These are phyloP conservation scores for Polyplosphaeria fusca DNA, from an alignment of 495 filamentous ascomycete species.

Conservation along the genomic window DNA sequence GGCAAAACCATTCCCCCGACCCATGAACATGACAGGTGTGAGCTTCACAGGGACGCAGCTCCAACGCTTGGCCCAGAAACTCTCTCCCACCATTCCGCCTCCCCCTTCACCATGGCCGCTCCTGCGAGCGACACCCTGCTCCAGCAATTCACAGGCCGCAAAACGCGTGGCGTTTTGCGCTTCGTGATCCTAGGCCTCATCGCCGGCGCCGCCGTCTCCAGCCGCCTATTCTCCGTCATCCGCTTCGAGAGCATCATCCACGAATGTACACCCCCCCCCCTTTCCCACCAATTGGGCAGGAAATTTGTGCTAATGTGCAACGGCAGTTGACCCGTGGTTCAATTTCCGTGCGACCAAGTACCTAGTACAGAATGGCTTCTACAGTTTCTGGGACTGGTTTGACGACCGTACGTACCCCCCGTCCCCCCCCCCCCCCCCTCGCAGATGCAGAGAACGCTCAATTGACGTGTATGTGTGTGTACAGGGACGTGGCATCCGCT, in stretches of 20 bases:
- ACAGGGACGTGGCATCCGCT: conserved; percentile 98
- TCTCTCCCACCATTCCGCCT: background rate
- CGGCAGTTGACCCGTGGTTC: conserved; percentile 99
- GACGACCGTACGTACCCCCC: conserved; percentile 73
- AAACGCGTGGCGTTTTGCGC: conserved; percentile 80
- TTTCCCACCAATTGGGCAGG: conserved; percentile 1
- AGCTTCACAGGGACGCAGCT: background rate
- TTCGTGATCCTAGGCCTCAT: conserved; percentile 90
- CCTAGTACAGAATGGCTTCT: conserved; percentile 92
- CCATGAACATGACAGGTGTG: conserved; percentile 24
- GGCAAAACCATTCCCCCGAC: background rate
- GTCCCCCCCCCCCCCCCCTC: background rate
- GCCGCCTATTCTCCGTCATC: conserved; percentile 98
- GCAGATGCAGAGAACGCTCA: conserved; percentile 8
- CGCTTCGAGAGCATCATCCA: conserved; percentile 99
- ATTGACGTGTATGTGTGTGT: conserved; percentile 8
- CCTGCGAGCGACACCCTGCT: conserved; percentile 53
- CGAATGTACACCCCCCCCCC: conserved; percentile 71
- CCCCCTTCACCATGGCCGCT: conserved; percentile 26
- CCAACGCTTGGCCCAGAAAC: conserved; percentile 7
- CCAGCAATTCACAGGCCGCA: conserved; percentile 65
- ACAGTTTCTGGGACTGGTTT: conserved; percentile 99
- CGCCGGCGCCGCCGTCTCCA: conserved; percentile 86
- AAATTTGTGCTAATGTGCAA: no score
- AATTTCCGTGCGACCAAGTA: conserved; percentile 99